phyloP scores from a whole-genome alignment of 2,329 filamentous ascomycete species.

The Cordyceps cateniannulata region DNA sequence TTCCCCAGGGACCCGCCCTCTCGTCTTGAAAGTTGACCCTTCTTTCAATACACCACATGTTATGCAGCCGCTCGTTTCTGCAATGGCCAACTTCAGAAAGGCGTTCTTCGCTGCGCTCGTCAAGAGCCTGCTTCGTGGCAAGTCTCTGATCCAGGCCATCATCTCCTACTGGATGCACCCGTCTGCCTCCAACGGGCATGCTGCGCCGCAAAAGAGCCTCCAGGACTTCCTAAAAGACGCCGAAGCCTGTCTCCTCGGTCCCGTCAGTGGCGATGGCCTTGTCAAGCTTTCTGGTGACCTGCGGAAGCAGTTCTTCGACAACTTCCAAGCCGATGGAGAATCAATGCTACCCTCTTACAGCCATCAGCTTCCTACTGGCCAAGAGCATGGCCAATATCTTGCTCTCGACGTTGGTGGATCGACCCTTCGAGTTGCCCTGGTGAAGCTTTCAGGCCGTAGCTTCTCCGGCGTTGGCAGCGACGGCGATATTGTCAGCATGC shows the following conservation, averaged over 20 bases:
- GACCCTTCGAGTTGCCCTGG: slow-evolving; percentile 57
- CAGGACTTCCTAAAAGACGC: slow-evolving; percentile 52
- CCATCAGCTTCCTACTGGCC: slow-evolving; percentile 55
- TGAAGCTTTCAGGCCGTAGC: slow-evolving; percentile 46
- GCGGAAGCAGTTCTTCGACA: slow-evolving; percentile 48
- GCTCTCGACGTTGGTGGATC: slow-evolving; percentile 65
- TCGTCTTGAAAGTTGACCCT: not conserved
- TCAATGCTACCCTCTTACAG: slow-evolving; percentile 64
- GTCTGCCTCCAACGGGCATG: slow-evolving; percentile 24
- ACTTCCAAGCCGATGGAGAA: slow-evolving; percentile 43
- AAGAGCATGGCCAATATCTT: slow-evolving; percentile 53
- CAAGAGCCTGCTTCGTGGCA: slow-evolving; percentile 53
- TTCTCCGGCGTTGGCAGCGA: slow-evolving; percentile 30
- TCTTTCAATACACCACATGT: slow-evolving; percentile 21
- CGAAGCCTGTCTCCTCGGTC: slow-evolving; percentile 44
- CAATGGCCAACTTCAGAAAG: slow-evolving; percentile 52
- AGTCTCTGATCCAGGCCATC: slow-evolving; percentile 51
- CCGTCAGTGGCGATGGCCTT: slow-evolving; percentile 40
- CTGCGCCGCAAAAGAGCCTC: slow-evolving; percentile 25
- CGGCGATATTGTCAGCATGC: slow-evolving; percentile 47
- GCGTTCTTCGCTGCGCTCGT: slow-evolving; percentile 47
- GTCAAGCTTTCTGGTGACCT: slow-evolving; percentile 41
- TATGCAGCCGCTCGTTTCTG: slow-evolving; percentile 47
- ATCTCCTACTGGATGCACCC: slow-evolving; percentile 48
- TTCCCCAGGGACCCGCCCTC: slow-evolving; percentile 12